Percentiles rank a stretch among this genome's conserved stretches.
These are phyloP conservation scores for Chalciporus sphaerocephalus DNA, from an alignment of 768 basidiomycete species.

Conservation along the genomic window DNA sequence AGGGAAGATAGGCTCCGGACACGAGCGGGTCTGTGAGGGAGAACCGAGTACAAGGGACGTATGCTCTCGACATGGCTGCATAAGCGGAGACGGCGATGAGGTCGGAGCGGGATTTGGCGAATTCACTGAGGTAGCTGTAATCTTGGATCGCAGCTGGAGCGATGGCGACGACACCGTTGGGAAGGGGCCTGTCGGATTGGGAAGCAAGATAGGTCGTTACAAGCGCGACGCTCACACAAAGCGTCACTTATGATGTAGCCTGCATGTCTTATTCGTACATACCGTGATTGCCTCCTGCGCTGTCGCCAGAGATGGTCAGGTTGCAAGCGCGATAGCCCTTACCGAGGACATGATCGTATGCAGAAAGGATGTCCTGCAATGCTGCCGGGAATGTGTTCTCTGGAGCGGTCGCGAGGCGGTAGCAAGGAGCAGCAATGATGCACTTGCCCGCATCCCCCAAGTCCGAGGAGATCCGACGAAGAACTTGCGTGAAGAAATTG, in stretches of 20 bases:
- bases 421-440: conserved; percentile 20
- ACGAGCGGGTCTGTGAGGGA: conserved; percentile 16
- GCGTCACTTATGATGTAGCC: too few relatives aligned
- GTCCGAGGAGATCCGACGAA: neutral
- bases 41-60: conserved; percentile 12
- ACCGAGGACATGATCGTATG: conserved; percentile 23
- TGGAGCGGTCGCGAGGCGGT: conserved; percentile 22
- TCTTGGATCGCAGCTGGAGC: conserved; percentile 36
- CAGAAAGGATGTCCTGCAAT: conserved; percentile 23
- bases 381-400: conserved; percentile 23
- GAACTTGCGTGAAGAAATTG: neutral
- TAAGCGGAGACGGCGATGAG: neutral
- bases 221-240: too few relatives aligned
- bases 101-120: conserved; percentile 4
- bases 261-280: too few relatives aligned
- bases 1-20: conserved; percentile 13
- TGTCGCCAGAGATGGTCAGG: conserved; percentile 19
- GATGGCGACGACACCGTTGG: conserved; percentile 53
- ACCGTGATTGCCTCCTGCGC: conserved; percentile 27
- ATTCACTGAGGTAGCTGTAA: neutral
- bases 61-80: neutral
- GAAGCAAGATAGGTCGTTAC: conserved; percentile 33
- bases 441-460: conserved; percentile 1
- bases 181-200: conserved; percentile 50
- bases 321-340: conserved; percentile 24